phyloP scores from a whole-genome alignment of 2,329 filamentous ascomycete genomes.

The Colletotrichum destructivum region DNA sequence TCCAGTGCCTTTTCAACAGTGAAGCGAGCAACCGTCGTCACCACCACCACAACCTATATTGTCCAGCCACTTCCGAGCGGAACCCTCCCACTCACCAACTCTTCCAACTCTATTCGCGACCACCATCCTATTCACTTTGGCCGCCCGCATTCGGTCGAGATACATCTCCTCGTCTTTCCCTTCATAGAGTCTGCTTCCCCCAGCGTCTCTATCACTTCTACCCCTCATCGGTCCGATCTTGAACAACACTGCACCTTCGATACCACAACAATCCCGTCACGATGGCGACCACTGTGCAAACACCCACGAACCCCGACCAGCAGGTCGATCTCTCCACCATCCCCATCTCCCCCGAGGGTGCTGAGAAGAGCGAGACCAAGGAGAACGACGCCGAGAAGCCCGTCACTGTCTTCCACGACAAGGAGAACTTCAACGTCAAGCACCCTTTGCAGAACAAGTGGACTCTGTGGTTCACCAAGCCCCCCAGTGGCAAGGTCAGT shows the following conservation, averaged over 20 bases:
- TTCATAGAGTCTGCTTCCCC: conserved; percentile 19
- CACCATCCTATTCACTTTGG: conserved; percentile 11
- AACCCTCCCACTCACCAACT: conserved; percentile 39
- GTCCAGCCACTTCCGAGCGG: conserved; percentile 36
- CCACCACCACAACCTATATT: conserved; percentile 18
- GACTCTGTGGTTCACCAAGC: conserved; percentile 99
- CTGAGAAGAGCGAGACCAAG: conserved; percentile 64
- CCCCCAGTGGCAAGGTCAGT: conserved; percentile 90
- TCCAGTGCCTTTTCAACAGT: conserved; percentile 44
- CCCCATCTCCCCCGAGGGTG: conserved; percentile 76
- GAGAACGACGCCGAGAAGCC: conserved; percentile 71
- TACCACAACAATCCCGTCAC: conserved; percentile 43
- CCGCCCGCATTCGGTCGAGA: conserved; percentile 15
- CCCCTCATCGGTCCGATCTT: conserved; percentile 32
- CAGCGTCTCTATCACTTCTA: conserved; percentile 29
- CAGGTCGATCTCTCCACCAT: conserved; percentile 79
- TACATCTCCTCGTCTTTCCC: conserved; percentile 23
- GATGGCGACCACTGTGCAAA: conserved; percentile 54
- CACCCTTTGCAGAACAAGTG: conserved; percentile 97
- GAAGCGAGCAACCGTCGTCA: conserved; percentile 39
- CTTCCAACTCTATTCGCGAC: conserved; percentile 29
- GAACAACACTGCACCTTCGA: conserved; percentile 13
- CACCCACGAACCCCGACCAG: conserved; percentile 49
- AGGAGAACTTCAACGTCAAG: conserved; percentile 99
- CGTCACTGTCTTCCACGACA: conserved; percentile 97